Evolutionary conservation across 2,329 filamentous ascomycete species (phyloP).

Genomic region (Fusarium virguliforme): DNA sequence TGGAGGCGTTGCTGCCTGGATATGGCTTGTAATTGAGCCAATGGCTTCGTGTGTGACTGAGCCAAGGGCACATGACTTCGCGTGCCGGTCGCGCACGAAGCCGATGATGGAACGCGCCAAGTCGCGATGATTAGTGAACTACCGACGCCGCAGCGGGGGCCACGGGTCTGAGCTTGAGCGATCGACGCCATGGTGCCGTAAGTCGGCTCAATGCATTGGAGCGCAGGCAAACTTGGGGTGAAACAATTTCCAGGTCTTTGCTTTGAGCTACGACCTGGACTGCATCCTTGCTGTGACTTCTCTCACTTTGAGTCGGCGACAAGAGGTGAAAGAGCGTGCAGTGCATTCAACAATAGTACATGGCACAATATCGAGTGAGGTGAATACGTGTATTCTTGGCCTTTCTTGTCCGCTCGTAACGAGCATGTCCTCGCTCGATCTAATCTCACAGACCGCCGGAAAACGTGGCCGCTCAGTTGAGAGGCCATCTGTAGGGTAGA

Average conservation of each 20-base stretch:
- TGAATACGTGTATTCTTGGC: fast-evolving
- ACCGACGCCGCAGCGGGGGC: slow-evolving; percentile 13
- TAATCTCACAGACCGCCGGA: not conserved
- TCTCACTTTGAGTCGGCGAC: not conserved
- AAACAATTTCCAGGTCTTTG: not conserved
- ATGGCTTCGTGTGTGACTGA: slow-evolving; percentile 23
- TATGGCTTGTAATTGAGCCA: slow-evolving; percentile 41
- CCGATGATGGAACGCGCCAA: slow-evolving; percentile 36
- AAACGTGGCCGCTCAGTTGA: not conserved
- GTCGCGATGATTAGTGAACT: slow-evolving; percentile 30
- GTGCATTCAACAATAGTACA: not conserved
- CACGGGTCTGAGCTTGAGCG: slow-evolving; percentile 1
- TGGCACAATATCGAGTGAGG: not conserved
- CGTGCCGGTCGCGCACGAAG: slow-evolving; percentile 40
- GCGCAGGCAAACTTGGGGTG: not conserved
- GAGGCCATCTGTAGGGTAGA: slow-evolving; percentile 3
- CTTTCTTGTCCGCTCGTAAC: not conserved
- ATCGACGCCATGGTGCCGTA: slow-evolving; percentile 13
- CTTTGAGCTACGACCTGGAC: slow-evolving; percentile 4
- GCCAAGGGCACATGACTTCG: slow-evolving; percentile 48
- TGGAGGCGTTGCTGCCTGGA: slow-evolving; percentile 46
- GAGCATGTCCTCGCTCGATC: not conserved
- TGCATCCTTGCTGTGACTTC: not conserved
- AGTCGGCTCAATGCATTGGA: not conserved
- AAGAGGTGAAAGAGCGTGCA: not conserved